phyloP scores from a whole-genome alignment of 345 rosid species.

The Syzygium aromaticum region DNA sequence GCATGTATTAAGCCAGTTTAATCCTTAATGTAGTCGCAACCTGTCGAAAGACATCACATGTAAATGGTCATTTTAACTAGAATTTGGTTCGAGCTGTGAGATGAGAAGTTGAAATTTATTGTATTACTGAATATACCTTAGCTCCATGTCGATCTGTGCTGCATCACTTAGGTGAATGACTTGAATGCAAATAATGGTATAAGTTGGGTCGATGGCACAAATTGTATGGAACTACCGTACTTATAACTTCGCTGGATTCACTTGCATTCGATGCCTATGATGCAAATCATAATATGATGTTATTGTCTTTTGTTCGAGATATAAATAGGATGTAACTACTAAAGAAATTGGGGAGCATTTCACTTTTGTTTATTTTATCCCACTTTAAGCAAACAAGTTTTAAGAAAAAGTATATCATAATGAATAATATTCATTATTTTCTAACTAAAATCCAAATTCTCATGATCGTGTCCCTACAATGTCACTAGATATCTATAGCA shows the following conservation, averaged over 20 bases:
- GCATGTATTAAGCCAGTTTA: background rate
- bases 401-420: background rate
- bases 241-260: background rate
- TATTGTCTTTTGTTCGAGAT: background rate
- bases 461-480: background rate
- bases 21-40: background rate
- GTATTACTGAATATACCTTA: background rate
- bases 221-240: background rate
- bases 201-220: background rate
- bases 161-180: background rate
- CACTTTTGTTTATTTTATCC: background rate
- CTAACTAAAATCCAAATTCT: background rate
- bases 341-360: background rate
- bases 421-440: background rate
- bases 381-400: background rate
- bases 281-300: background rate
- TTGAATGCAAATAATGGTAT: background rate
- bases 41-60: background rate
- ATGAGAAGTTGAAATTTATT: background rate
- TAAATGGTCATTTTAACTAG: background rate
- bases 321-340: background rate
- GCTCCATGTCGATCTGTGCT: background rate
- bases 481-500: too few relatives aligned
- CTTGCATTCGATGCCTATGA: background rate
- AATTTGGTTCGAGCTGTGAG: background rate